These are phyloP conservation scores for Stereocaulon alpinum DNA, from an alignment of 495 filamentous ascomycete genomes.

Conservation along the genomic window DNA sequence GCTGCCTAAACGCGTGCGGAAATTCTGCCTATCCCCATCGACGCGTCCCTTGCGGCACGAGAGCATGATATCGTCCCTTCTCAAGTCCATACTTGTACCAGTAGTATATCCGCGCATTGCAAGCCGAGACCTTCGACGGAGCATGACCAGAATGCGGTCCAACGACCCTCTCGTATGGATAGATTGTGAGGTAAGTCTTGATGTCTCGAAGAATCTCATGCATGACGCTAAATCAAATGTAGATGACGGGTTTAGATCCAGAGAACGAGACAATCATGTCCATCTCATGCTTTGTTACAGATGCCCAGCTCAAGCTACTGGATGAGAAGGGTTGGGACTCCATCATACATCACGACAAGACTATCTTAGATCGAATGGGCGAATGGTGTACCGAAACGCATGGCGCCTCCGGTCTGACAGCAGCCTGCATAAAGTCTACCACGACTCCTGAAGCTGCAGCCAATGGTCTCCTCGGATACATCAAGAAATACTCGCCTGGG, in stretches of 20 bases:
- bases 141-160: constrained; percentile 40
- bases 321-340: constrained; percentile 70
- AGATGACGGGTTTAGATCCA: constrained; percentile 92
- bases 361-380: constrained; percentile 65
- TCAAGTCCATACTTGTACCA: not conserved
- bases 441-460: constrained; percentile 65
- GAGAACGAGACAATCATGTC: constrained; percentile 77
- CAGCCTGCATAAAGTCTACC: constrained; percentile 61
- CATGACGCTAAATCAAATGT: not conserved
- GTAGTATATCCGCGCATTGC: not conserved
- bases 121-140: not conserved
- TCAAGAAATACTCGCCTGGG: constrained; percentile 56
- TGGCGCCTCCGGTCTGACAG: constrained; percentile 65
- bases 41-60: not conserved
- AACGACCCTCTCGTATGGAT: constrained; percentile 70
- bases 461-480: constrained; percentile 62
- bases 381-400: constrained; percentile 58
- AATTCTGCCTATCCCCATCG: not conserved
- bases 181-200: constrained; percentile 68
- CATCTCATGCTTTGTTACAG: constrained; percentile 88
- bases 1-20: not conserved
- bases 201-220: not conserved
- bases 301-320: constrained; percentile 61
- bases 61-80: not conserved
- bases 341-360: constrained; percentile 64